These are phyloP conservation scores for Nitzschia inconspicua DNA, from an alignment of 108 stramenopile species.

Conservation along the genomic window DNA sequence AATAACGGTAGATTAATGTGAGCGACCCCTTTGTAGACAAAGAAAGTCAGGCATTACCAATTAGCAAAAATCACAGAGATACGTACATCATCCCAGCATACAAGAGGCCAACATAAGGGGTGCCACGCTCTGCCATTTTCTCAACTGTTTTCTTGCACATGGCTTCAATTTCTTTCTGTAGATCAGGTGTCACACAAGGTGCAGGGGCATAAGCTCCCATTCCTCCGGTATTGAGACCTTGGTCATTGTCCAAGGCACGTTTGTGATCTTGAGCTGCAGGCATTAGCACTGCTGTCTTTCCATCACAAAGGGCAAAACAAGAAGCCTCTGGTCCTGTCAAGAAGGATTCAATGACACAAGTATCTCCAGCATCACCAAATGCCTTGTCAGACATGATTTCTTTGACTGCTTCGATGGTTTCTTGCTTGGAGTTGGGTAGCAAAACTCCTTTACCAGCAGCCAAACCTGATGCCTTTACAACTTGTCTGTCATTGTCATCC, in stretches of 20 bases:
- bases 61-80: background rate
- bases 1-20: background rate
- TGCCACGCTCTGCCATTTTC: conserved; percentile 94
- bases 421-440: conserved; percentile 84
- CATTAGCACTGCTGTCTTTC: conserved; percentile 87
- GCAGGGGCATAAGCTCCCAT: conserved; percentile 99
- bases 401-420: conserved; percentile 89
- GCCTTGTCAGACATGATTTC: conserved; percentile 94
- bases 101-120: conserved; percentile 94
- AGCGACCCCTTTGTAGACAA: background rate
- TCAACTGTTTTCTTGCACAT: conserved; percentile 92
- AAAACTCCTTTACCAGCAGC: conserved; percentile 99
- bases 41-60: background rate
- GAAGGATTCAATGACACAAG: conserved; percentile 97
- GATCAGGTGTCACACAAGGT: conserved; percentile 88
- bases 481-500: conserved; percentile 83
- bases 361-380: conserved; percentile 93
- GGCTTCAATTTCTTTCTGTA: conserved; percentile 82
- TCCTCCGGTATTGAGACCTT: conserved; percentile 98
- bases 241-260: conserved; percentile 93
- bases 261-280: conserved; percentile 98
- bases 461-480: conserved; percentile 98
- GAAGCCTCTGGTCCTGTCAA: conserved; percentile 97
- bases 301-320: conserved; percentile 96
- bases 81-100: conserved; percentile 98